These are phyloP conservation scores for Colletotrichum abscissum DNA, from an alignment of 2,329 filamentous ascomycete species.

Conservation along the genomic window DNA sequence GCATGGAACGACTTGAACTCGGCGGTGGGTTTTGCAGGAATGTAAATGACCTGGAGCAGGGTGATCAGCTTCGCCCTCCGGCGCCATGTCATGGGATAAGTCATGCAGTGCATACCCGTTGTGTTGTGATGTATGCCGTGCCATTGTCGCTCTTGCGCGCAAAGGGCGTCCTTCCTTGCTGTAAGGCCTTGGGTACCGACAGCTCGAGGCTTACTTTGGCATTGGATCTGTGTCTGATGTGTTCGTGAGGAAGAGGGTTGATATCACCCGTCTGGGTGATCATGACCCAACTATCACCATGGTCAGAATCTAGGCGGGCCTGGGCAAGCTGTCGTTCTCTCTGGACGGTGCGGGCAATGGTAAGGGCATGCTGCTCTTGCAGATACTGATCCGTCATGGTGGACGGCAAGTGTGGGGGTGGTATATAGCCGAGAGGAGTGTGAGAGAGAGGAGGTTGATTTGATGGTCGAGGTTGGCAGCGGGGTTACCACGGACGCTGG, in stretches of 20 bases:
- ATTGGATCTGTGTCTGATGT: conserved; percentile 82
- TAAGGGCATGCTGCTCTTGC: conserved; percentile 57
- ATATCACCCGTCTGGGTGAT: conserved; percentile 79
- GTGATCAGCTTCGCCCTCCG: conserved; percentile 13
- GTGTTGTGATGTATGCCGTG: conserved; percentile 84
- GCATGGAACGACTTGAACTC: conserved; percentile 88
- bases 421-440: conserved; percentile 6
- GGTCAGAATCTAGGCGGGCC: conserved; percentile 60
- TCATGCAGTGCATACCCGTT: conserved; percentile 70
- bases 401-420: conserved; percentile 33
- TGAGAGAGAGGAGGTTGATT: conserved; percentile 24
- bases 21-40: conserved; percentile 76
- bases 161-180: conserved; percentile 70
- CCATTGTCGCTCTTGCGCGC: conserved; percentile 80
- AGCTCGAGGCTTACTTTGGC: conserved; percentile 82
- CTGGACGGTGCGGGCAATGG: conserved; percentile 52
- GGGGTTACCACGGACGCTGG: conserved; percentile 32
- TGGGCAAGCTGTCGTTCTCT: conserved; percentile 40
- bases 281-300: conserved; percentile 86
- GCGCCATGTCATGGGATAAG: conserved; percentile 17
- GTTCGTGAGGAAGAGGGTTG: conserved; percentile 86
- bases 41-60: conserved; percentile 79
- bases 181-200: conserved; percentile 74
- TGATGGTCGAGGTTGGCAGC: conserved; percentile 21
- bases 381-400: conserved; percentile 56